Conservation (phyloP, 2,329 filamentous ascomycete genomes). For the Colletotrichum tropicale region DNA sequence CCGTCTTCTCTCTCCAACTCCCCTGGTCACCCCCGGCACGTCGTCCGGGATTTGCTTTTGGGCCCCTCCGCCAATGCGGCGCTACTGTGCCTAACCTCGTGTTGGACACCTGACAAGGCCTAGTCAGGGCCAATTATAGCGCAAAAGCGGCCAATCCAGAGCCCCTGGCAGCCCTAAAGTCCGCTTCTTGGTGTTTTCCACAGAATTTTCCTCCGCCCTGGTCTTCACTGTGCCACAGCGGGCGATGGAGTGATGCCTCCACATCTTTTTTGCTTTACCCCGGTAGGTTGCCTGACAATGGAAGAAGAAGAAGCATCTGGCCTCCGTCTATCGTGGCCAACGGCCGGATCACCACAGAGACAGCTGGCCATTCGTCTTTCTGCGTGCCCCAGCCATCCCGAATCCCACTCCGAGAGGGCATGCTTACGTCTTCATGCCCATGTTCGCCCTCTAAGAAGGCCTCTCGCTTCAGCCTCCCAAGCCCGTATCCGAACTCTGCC, state of each 20-base stretch:
- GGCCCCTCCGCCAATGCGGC: slow-evolving; percentile 10
- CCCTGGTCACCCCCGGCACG: neutral
- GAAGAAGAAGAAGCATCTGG: neutral
- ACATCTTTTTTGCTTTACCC: neutral
- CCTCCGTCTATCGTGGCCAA: neutral
- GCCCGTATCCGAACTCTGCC: neutral
- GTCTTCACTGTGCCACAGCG: neutral
- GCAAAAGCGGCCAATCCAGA: neutral
- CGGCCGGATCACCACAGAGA: slow-evolving; percentile 4
- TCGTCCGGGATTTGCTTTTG: slow-evolving; percentile 2
- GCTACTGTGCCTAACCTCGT: slow-evolving; percentile 19
- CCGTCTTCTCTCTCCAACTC: neutral
- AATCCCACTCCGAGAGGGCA: neutral
- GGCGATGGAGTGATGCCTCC: neutral
- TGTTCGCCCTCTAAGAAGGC: neutral
- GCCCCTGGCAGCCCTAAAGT: neutral
- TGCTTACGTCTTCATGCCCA: neutral
- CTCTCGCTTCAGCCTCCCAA: neutral
- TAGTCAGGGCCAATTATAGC: slow-evolving; percentile 9
- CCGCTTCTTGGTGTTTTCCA: neutral
- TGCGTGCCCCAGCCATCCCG: neutral
- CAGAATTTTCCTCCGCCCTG: neutral
- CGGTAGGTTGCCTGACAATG: neutral
- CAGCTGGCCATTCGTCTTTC: neutral
- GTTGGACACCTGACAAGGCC: slow-evolving; percentile 1